Conservation (phyloP, 345 rosid genomes). For the Abelmoschus esculentus region DNA sequence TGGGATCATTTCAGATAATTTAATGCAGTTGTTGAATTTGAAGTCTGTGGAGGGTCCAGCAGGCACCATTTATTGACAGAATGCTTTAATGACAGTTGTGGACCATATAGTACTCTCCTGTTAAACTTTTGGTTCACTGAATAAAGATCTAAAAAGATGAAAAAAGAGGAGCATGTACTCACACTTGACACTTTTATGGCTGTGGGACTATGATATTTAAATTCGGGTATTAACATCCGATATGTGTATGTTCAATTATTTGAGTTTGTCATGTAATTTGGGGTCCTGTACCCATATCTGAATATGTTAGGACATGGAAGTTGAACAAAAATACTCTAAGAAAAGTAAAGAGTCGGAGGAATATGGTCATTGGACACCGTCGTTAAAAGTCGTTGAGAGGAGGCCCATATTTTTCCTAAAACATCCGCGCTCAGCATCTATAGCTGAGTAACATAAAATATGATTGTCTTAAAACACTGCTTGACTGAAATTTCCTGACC, state of each 20-base stretch:
- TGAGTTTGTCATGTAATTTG: background rate
- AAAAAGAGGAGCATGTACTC: background rate
- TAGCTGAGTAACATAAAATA: no score
- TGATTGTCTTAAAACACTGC: background rate
- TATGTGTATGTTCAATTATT: background rate
- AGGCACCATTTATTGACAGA: constrained; percentile 2
- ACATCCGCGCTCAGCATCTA: no score
- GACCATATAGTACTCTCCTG: background rate
- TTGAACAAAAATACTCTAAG: background rate
- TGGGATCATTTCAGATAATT: background rate
- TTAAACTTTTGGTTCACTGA: background rate
- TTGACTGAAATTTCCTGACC: background rate
- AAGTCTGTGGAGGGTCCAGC: constrained; percentile 5
- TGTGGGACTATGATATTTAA: background rate
- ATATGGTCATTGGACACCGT: background rate
- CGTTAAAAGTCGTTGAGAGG: background rate
- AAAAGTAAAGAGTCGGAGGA: background rate
- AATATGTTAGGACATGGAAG: background rate
- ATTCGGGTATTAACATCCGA: background rate
- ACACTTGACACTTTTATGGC: background rate
- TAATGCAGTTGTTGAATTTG: constrained; percentile 4
- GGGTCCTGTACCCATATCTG: background rate
- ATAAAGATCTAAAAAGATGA: background rate
- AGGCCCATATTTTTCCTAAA: background rate
- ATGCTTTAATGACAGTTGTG: background rate